phyloP scores from a whole-genome alignment of 2,329 filamentous ascomycete genomes.

The Cordyceps javanica region DNA sequence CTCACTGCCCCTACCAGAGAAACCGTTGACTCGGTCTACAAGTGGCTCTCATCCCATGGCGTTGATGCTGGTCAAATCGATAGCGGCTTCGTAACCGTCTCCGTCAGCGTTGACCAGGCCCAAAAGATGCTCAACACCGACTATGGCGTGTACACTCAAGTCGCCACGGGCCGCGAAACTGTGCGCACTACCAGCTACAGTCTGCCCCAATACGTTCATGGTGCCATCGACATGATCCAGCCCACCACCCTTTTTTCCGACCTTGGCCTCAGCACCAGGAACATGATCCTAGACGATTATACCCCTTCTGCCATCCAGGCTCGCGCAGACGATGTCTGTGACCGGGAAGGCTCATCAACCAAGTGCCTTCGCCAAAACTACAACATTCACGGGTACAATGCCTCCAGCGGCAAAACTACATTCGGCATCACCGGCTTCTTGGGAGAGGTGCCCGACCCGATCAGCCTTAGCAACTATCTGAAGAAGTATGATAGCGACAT shows the following conservation, averaged over 20 bases:
- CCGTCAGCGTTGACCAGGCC: slow-evolving; percentile 4
- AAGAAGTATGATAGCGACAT: slow-evolving; percentile 4
- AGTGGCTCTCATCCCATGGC: slow-evolving; percentile 13
- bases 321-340: background rate
- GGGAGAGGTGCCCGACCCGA: background rate
- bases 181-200: slow-evolving; percentile 14
- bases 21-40: slow-evolving; percentile 7
- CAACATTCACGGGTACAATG: slow-evolving; percentile 6
- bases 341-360: background rate
- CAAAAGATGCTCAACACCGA: slow-evolving; percentile 11
- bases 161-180: slow-evolving; percentile 5
- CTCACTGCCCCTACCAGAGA: slow-evolving; percentile 12
- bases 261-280: background rate
- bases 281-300: background rate
- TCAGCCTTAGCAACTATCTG: slow-evolving; percentile 7
- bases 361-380: slow-evolving; percentile 11
- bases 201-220: slow-evolving; percentile 1
- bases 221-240: slow-evolving; percentile 12
- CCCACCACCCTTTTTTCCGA: slow-evolving; percentile 14
- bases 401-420: background rate
- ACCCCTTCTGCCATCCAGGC: background rate
- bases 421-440: slow-evolving; percentile 10
- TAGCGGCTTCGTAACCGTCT: slow-evolving; percentile 2
- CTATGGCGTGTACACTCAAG: slow-evolving; percentile 9
- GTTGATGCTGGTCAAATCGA: slow-evolving; percentile 7